Base-by-base conservation (phyloP, 2,329 filamentous ascomycete genomes). In the Beauveria pseudobassiana region DNA sequence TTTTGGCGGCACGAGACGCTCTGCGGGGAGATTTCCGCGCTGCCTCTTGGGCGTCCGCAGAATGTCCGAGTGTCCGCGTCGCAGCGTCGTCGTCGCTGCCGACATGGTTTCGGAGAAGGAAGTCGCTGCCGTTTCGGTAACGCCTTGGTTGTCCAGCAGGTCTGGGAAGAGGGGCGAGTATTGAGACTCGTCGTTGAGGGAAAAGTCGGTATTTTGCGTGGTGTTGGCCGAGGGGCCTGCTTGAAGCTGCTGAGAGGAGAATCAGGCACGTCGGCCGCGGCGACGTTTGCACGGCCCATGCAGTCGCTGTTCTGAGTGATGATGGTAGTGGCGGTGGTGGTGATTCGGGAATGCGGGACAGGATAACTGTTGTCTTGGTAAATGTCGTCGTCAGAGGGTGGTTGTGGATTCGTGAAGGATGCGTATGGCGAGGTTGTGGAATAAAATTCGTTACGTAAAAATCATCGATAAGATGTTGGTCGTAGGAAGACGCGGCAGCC, bases 51-150 rank as follows among this genome's bases (percentile, higher is more conserved):
- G 28, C n/a, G 67, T 65, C 28, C 48, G 54, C 14, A 22, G 43
- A 16, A 50, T 10, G 48, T 18, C 24, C 16, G 43, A 26, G 20
- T 34, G 30, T 12, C 49, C 62, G 7, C 40, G 28, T 40, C 54
- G 50, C 46, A 61, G 26, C 2, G 63, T 40, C 5, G 34, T 38
- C 34, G 34, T 38, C 34, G 34, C 34, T 38, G 64, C 34, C 40
- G 72, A 69, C 72, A 73, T 72, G 53, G 55, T 67, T 54, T 71
- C 69, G 30, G 69, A 69, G 24, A 74, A 69, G 14, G 71, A 71
- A 24, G 67, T 68, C 6, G 64, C 59, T 10, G 69, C 66, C 22
- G 66, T 70, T 34, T 73, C 65, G 20, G 69, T 64, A 20, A 67
- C 30, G 7, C 62, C 64, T 56, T 70, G 65, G 18, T 70, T 69